Percentiles rank a stretch among this genome's conserved stretches.
Evolutionary conservation across 176 grass and related monocot species (phyloP).

Genomic region (Bolboschoenus planiculmis): DNA sequence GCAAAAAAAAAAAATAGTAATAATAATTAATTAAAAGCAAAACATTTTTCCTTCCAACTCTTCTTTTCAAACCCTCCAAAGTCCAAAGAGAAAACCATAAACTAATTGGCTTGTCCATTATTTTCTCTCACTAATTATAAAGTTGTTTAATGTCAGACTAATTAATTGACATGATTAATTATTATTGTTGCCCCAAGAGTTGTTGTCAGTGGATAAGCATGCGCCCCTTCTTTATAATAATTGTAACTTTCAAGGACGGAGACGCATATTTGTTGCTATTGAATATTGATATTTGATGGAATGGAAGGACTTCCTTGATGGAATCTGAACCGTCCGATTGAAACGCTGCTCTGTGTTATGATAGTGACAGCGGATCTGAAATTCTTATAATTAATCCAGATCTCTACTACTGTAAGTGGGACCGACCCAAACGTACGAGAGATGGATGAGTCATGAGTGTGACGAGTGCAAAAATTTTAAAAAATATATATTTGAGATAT

Average conservation of each 20-base stretch:
- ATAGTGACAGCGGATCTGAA: neutral
- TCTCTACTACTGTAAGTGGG: neutral
- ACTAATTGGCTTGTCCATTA: neutral
- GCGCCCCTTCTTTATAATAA: neutral
- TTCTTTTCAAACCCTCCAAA: neutral
- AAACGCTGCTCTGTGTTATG: neutral
- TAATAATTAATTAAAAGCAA: too few relatives aligned
- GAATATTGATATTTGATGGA: too few relatives aligned
- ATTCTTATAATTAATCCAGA: too few relatives aligned
- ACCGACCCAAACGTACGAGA: neutral
- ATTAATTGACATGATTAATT: too few relatives aligned
- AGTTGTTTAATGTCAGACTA: too few relatives aligned
- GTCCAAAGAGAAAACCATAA: neutral
- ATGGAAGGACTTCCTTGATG: neutral
- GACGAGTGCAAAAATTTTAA: too few relatives aligned
- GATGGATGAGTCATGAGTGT: too few relatives aligned
- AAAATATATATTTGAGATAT: too few relatives aligned
- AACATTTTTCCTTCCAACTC: neutral
- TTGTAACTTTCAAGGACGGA: neutral
- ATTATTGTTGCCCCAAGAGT: too few relatives aligned
- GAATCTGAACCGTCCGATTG: neutral
- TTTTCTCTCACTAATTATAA: too few relatives aligned
- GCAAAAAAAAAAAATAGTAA: too few relatives aligned
- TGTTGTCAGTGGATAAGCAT: too few relatives aligned
- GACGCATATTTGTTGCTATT: neutral